Conservation (phyloP, 306 rosid species). For the Trichosanthes truncata region DNA sequence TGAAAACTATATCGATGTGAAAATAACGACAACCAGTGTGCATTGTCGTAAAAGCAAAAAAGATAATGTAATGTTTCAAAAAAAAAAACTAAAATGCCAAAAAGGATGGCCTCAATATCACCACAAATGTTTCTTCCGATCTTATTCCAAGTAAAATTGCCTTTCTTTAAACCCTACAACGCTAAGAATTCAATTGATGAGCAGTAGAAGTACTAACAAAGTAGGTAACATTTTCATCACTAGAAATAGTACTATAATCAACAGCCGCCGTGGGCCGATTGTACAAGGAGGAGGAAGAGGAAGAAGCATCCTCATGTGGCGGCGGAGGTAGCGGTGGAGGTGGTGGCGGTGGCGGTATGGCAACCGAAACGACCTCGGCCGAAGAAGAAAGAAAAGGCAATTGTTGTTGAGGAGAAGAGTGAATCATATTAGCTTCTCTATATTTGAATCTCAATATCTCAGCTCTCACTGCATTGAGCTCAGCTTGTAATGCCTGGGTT, state of each 20-base stretch:
- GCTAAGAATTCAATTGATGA: slow-evolving; percentile 4
- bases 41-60: no score
- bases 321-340: neutral
- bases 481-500: slow-evolving; percentile 52
- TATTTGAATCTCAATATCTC: slow-evolving; percentile 52
- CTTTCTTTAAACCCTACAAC: neutral
- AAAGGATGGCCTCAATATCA: neutral
- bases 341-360: neutral
- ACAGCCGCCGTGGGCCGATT: neutral
- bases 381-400: slow-evolving; percentile 4
- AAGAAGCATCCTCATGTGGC: neutral
- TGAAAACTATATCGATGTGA: no score
- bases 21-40: no score
- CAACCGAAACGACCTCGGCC: neutral
- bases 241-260: neutral
- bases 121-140: neutral
- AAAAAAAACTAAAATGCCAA: neutral
- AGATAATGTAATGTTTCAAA: no score
- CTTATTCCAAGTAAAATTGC: neutral
- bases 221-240: neutral
- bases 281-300: slow-evolving; percentile 2
- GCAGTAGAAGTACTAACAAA: slow-evolving; percentile 1
- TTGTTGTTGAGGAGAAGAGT: neutral
- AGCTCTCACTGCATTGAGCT: slow-evolving; percentile 39
- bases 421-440: slow-evolving; percentile 17